Evolutionary conservation across 768 basidiomycete genomes (phyloP), one percentile per base, ranked within the genome.

Genomic region (Neoboletus brunneissimus): DNA sequence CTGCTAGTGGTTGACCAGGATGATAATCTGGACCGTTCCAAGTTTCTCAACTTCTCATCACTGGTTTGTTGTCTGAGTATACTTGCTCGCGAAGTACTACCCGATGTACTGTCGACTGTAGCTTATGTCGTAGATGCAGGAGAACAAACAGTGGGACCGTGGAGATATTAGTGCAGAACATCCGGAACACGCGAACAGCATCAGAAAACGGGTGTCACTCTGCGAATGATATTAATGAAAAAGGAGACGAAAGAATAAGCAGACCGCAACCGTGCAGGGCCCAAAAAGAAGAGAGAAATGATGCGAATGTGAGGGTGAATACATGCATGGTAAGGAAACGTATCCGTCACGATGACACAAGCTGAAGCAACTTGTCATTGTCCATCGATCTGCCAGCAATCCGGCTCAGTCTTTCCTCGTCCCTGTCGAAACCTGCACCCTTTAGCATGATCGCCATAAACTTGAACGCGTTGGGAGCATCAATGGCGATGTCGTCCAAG

Each of bases 401-500:
- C 44, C 79, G 81, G 54, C 73, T 70, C 47, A 79, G 77, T 50
- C 79, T 77, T 58, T 83, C 85, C 57, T 84, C 81, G 60, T 87
- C 83, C 65, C 67, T 67, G 60, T 77, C 74, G 49, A 94, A 72
- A 27, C 78, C 79, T 18, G 87, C 82, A 32, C 84, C 86, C 68
- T 81, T 85, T 55, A 96, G 72, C 76, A 96, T 83, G 56, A 82
- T 76, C 13, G 85, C 90, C 69, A 92, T 85, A 56, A 86, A 82
- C 42, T 79, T 71, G 75, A 88, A 87, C 0, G 94, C 96, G 66
- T 87, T 87, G 10, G 96, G 95, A 45, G 89, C 89, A 69, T 98
- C 94, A 63, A 94, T 87, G 31, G 88, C 86, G 55, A 94, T 82
- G 67, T 98, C 94, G 64, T 94, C 92, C 64, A 98, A 79, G 53